These are phyloP conservation scores for Ceratocystis huliohia DNA, from an alignment of 2,329 filamentous ascomycete species.

Conservation along the genomic window DNA sequence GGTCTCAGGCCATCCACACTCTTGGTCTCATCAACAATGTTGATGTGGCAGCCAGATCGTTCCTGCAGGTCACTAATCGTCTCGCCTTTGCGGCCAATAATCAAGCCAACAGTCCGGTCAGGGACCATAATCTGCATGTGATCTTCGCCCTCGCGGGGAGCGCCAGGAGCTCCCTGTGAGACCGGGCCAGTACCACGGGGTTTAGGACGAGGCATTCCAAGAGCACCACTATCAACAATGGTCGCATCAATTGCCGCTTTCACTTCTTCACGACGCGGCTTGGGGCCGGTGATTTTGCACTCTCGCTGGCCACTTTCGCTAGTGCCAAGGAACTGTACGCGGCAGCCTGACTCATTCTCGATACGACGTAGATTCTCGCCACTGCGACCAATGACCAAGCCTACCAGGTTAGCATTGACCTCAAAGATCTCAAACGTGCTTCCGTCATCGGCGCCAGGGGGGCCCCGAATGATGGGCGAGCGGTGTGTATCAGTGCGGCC, in stretches of 20 bases:
- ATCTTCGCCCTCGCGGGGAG: slow-evolving; percentile 60
- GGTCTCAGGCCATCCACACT: slow-evolving; percentile 80
- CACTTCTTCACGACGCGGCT: slow-evolving; percentile 59
- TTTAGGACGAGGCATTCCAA: slow-evolving; percentile 37
- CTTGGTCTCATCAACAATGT: slow-evolving; percentile 87
- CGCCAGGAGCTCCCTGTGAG: not conserved
- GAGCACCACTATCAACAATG: slow-evolving; percentile 21
- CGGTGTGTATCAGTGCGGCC: slow-evolving; percentile 57
- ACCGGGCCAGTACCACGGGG: not conserved
- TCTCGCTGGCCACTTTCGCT: slow-evolving; percentile 64
- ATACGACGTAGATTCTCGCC: slow-evolving; percentile 81
- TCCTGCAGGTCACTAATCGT: slow-evolving; percentile 89
- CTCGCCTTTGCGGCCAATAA: slow-evolving; percentile 86
- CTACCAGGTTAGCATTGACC: slow-evolving; percentile 76
- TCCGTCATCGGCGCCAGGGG: slow-evolving; percentile 47
- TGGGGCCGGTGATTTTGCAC: slow-evolving; percentile 71
- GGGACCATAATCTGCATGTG: slow-evolving; percentile 90
- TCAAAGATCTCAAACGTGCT: slow-evolving; percentile 57
- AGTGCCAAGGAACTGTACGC: slow-evolving; percentile 77
- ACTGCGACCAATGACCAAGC: slow-evolving; percentile 79
- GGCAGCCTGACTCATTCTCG: slow-evolving; percentile 66
- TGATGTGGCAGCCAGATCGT: slow-evolving; percentile 84
- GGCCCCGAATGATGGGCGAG: slow-evolving; percentile 49
- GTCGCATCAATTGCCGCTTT: slow-evolving; percentile 74
- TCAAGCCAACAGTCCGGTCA: slow-evolving; percentile 80